Evolutionary conservation across 208 protist species (phyloP).

Genomic region (Eutreptiella sp.): DNA sequence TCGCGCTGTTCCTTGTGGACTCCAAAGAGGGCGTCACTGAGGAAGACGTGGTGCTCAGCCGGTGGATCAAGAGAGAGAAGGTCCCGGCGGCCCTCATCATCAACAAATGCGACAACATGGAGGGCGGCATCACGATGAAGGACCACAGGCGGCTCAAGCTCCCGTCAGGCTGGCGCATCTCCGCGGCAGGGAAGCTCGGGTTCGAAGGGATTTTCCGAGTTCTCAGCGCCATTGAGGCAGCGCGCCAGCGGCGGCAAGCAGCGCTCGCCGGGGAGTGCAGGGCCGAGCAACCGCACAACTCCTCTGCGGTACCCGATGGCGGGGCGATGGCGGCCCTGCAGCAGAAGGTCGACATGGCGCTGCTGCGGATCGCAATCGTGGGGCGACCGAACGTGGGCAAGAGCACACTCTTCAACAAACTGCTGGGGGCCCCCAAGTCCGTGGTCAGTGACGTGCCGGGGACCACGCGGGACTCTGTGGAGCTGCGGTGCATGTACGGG

Average conservation of each 20-base stretch:
- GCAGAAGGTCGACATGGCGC: conserved; percentile 65
- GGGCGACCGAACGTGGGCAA: conserved; percentile 85
- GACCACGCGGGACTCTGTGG: conserved; percentile 80
- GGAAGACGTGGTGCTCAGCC: conserved; percentile 57
- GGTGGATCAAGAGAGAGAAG: conserved; percentile 56
- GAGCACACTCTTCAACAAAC: conserved; percentile 80
- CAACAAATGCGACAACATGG: conserved; percentile 78
- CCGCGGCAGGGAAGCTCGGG: conserved; percentile 51
- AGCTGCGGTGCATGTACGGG: conserved; percentile 73
- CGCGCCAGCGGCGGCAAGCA: too few species aligned
- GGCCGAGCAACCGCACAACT: too few species aligned
- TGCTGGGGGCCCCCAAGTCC: conserved; percentile 77
- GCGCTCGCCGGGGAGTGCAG: conserved; percentile 59
- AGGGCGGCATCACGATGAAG: conserved; percentile 50
- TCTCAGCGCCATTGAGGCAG: too few species aligned
- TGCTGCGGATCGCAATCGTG: conserved; percentile 78
- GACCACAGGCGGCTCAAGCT: conserved; percentile 57
- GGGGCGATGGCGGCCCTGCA: conserved; percentile 74
- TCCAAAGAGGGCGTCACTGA: conserved; percentile 54
- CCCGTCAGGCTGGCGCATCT: conserved; percentile 62
- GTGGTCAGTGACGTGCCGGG: conserved; percentile 66
- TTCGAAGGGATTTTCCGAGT: too few species aligned
- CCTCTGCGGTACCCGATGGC: too few species aligned
- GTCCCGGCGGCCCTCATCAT: conserved; percentile 63
- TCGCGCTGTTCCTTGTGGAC: conserved; percentile 59